Evolutionary conservation across 2,329 filamentous ascomycete genomes (phyloP).

Genomic region (Trichoderma cornu-damae): DNA sequence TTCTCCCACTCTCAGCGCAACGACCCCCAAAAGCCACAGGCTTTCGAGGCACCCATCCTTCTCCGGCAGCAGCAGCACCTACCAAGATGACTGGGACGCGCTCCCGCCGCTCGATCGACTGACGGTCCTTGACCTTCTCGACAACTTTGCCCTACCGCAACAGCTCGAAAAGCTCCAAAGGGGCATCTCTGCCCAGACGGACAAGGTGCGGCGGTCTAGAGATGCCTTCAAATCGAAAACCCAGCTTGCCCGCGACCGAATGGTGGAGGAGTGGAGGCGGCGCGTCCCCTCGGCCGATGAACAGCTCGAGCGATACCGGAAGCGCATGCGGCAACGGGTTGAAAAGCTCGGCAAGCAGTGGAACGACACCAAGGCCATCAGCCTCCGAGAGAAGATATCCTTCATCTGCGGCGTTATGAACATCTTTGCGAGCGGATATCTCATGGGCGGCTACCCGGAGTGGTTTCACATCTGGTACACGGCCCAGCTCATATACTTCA

Average conservation of each 20-base stretch:
- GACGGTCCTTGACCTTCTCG: constrained; percentile 86
- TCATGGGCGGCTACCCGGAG: constrained; percentile 80
- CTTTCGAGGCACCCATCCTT: constrained; percentile 76
- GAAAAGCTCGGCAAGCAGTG: constrained; percentile 79
- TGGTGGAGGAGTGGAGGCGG: constrained; percentile 88
- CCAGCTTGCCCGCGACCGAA: constrained; percentile 74
- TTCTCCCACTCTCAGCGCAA: constrained; percentile 48
- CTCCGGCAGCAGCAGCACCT: constrained; percentile 77
- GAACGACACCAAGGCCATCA: constrained; percentile 87
- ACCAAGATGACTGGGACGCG: constrained; percentile 81
- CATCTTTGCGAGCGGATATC: constrained; percentile 92
- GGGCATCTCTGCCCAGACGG: constrained; percentile 73
- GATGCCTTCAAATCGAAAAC: constrained; percentile 73
- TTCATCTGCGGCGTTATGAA: constrained; percentile 97
- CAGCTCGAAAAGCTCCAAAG: constrained; percentile 87
- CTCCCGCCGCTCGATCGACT: constrained; percentile 86
- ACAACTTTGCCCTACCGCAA: constrained; percentile 86
- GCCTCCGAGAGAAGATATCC: constrained; percentile 84
- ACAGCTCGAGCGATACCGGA: constrained; percentile 84
- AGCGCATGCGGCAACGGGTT: constrained; percentile 82
- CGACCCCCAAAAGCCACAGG: constrained; percentile 45
- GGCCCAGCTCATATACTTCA: constrained; percentile 81
- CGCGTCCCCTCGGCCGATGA: constrained; percentile 84
- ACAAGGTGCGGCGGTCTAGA: constrained; percentile 77
- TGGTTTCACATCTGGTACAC: constrained; percentile 94